These are phyloP conservation scores for Artemisia argyi DNA, from an alignment of 129 eudicot species.

Conservation along the genomic window DNA sequence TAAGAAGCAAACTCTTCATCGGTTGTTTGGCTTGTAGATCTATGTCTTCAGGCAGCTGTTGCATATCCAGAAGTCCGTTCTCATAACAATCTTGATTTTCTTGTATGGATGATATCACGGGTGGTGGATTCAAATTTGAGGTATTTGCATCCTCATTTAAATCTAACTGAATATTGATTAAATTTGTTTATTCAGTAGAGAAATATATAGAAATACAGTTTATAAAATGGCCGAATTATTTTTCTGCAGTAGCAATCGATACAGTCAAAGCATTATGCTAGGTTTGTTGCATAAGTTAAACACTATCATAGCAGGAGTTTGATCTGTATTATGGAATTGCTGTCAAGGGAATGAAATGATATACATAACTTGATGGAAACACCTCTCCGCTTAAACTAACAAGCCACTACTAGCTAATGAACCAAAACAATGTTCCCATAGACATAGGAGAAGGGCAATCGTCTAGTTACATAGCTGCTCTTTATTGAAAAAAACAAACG, in stretches of 20 bases:
- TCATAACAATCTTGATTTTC: constrained; percentile 36
- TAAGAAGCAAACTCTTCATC: constrained; percentile 6
- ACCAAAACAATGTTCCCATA: not conserved
- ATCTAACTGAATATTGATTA: constrained; percentile 35
- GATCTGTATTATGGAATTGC: too few relatives aligned
- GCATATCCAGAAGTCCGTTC: constrained; percentile 25
- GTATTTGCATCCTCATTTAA: constrained; percentile 24
- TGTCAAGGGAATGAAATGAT: too few relatives aligned
- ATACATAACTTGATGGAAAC: too few relatives aligned
- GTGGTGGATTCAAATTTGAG: constrained; percentile 26
- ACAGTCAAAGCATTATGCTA: not conserved
- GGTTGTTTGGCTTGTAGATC: constrained; percentile 18
- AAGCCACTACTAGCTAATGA: not conserved
- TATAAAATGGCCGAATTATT: constrained; percentile 4
- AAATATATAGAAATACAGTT: constrained; percentile 5
- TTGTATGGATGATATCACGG: constrained; percentile 24
- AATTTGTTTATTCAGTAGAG: constrained; percentile 34
- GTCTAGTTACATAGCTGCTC: not conserved
- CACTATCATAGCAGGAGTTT: not conserved
- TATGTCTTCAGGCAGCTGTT: constrained; percentile 20
- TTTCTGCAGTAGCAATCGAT: constrained; percentile 2
- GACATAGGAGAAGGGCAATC: not conserved
- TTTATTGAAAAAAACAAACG: not conserved
- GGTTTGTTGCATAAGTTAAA: constrained; percentile 6
- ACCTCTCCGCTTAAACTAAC: too few relatives aligned